Base-by-base conservation (phyloP, 164 flowering plant genomes). In the Akebia trifoliata region DNA sequence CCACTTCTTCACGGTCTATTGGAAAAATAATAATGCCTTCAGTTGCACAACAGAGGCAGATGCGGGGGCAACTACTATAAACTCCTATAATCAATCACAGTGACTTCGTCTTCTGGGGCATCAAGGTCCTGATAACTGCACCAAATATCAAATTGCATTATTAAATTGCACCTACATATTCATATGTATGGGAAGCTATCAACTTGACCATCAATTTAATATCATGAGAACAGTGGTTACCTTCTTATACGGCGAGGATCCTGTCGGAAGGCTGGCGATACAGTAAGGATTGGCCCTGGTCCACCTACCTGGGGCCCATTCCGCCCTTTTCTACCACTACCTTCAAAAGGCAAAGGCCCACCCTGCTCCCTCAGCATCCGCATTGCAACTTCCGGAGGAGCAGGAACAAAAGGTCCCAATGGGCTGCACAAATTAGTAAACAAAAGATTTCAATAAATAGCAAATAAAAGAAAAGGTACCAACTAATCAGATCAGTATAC, bases 351-450 rank as follows among this genome's bases (percentile, higher is more conserved):
- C 10, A 85, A 54, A 28, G 90, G 88, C 29, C 95, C 98, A 47
- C 96, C 87, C 63, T 88, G 96, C 50, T 94, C 99, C 56, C 95
- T 72, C 59, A 94, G 49, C 91, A 94, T 86, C 46, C 75, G 79
- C 96, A 94, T 90, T 22, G 99, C 99, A 68, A 90, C 93, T 67
- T 94, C 99, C 68, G 99, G 99, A 37, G 99, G 99, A 26, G 99
- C 99, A 54, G 99, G 99, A 63, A 94, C 97, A 81, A 94, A 94
- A 22, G 99, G 99, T 10, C 99, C 99, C 70, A 94, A 44, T 8
- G 99, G 99, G 17, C 99, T 94, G 88, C 68, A 71, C 56, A 42
- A 11, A 42, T 39, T 62, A 42, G 30, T 26, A 50, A 3, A 7
- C 37, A 43, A 26, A 64, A 58, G 59, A 29, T 36, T 28, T 43